phyloP scores from a whole-genome alignment of 2,329 filamentous ascomycete genomes.

The Talaromyces sp. region DNA sequence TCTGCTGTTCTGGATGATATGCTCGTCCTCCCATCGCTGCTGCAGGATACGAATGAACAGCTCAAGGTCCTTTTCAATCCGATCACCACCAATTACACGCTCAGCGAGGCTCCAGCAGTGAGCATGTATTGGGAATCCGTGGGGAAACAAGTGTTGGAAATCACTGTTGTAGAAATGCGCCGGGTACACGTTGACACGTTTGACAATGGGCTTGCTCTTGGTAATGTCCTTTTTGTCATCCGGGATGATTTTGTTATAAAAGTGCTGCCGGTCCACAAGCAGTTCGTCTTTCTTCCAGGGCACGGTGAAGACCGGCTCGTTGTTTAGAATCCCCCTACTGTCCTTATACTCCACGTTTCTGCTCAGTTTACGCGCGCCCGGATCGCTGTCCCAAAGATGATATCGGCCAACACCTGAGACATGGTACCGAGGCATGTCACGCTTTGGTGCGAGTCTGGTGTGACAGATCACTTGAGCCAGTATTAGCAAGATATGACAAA shows the following conservation, averaged over 20 bases:
- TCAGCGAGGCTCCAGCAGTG: slow-evolving; percentile 8
- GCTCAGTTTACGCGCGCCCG: slow-evolving; percentile 5
- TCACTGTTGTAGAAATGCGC: slow-evolving; percentile 3
- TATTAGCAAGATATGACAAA: neutral
- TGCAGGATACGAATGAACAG: neutral
- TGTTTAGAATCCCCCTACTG: neutral
- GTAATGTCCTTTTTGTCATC: neutral
- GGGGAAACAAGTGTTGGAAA: slow-evolving; percentile 4
- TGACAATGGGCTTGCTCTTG: neutral
- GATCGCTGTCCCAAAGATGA: slow-evolving; percentile 11
- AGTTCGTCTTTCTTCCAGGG: slow-evolving; percentile 1
- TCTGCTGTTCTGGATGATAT: neutral
- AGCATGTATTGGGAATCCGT: slow-evolving; percentile 9
- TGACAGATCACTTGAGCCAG: neutral
- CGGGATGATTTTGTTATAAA: slow-evolving; percentile 7
- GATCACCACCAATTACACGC: slow-evolving; percentile 1
- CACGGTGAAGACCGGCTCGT: slow-evolving; percentile 8
- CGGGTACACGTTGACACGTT: slow-evolving; percentile 6
- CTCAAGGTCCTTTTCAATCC: neutral
- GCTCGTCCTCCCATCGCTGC: neutral
- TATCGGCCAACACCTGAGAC: slow-evolving; percentile 6
- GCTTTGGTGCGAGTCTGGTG: neutral
- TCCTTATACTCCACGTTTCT: neutral
- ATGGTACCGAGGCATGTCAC: neutral
- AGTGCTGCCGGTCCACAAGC: slow-evolving; percentile 4